Evolutionary conservation across 2,329 filamentous ascomycete genomes (phyloP).

Genomic region (Pseudopithomyces maydicus): DNA sequence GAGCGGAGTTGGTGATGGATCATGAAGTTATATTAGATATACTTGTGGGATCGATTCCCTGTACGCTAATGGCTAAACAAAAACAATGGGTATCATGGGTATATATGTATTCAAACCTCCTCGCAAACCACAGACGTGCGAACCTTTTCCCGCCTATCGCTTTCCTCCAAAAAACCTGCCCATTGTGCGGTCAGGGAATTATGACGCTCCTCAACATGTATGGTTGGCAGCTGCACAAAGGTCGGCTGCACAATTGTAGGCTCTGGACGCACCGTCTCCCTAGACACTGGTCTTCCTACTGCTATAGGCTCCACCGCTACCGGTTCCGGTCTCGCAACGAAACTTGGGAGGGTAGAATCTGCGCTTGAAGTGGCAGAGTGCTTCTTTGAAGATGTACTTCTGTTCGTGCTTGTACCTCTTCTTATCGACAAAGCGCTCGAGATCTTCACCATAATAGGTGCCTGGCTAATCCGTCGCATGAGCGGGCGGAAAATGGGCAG

Average conservation of each 20-base stretch:
- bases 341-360: neutral
- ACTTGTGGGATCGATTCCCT: neutral
- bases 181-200: conserved; percentile 3
- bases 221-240: neutral
- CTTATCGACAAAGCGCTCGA: neutral
- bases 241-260: neutral
- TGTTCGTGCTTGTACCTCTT: neutral
- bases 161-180: conserved; percentile 5
- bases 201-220: conserved; percentile 4
- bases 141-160: neutral
- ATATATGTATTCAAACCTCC: neutral
- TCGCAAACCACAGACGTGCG: neutral
- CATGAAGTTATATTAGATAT: neutral
- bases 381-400: neutral
- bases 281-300: neutral
- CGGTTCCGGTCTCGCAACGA: neutral
- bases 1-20: conserved; percentile 40
- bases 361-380: neutral
- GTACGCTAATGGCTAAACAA: no score
- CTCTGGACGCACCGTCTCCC: neutral
- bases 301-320: neutral
- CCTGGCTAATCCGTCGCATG: neutral
- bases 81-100: no score
- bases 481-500: conserved; percentile 9
- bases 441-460: neutral